Base-by-base conservation (phyloP, 805 yeast species). In the Yarrowia divulgata region DNA sequence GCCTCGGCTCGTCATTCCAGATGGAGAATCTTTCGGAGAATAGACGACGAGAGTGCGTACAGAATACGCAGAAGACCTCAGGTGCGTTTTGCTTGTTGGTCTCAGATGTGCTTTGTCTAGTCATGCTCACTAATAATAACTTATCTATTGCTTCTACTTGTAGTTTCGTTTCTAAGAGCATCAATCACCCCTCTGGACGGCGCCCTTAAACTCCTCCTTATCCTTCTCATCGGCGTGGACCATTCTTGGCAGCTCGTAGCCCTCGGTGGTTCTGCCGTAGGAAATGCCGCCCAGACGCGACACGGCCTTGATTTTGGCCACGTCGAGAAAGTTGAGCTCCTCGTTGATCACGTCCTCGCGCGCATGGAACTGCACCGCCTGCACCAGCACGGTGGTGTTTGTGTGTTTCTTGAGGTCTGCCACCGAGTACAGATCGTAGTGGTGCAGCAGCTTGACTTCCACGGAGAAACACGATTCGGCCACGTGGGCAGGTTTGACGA, bases 381-480 rank as follows among this genome's bases (percentile, higher is more conserved):
- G 90, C 12, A 86, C 80, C 55, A 86, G 78, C 14, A 78, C 73
- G 19, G 83, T 72, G 0, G 80, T 77, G 3, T 86, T 85, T 0
- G 84, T 77, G 29, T 50, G 62, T 9, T 54, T 50, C 0, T 71
- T 68, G 0, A 83, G 81, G 60, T 79, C 79, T 8, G 55, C 58
- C 68, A 79, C 81, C 4, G 88, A 82, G 19, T 71, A 76, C 82
- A 84, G 83, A 13, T 82, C 82, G 71, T 84, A 85, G 4, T 74
- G 70, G 50, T 79, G 78, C 18, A 85, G 70, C 48, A 86, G 76
- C 73, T 83, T 86, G 39, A 84, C 85, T 75, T 87, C 91, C 14
- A 87, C 72, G 8, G 87, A 82, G 73, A 88, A 86, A 6, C 87
- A 88, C 57, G 87, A 82, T 71, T 88, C 90, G 0, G 85, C 87